Evolutionary conservation across 345 rosid genomes (phyloP), one percentile per base, ranked within the genome.

Genomic region (Camelina laxa): DNA sequence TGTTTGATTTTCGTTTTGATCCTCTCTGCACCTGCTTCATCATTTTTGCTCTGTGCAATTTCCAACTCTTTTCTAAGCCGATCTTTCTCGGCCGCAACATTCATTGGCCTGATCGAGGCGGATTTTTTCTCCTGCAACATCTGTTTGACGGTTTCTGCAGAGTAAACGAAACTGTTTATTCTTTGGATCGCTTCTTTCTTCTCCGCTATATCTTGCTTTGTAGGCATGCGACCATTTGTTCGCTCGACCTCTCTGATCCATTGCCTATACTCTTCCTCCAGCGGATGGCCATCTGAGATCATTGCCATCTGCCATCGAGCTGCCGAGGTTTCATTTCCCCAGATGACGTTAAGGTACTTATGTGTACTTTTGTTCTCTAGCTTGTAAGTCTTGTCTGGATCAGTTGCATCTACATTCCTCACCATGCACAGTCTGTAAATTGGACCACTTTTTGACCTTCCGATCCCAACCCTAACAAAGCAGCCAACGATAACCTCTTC

Each of bases 271-370:
- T 96, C 98, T 66, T 92, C 98, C 83, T 89, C 99, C 22, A 84
- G 53, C 9, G 99, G 99, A 20, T 81, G 79, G 16, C 96, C 88
- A 79, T 96, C 99, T 9, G 99, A 96, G 81, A 92, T 84, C 99
- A 91, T 96, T 2, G 98, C 98, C 98, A 92, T 96, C 82, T 96
- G 97, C 99, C 99, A 92, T 82, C 98, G 84, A 35, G 99, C 99
- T 22, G 99, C 98, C 3, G 99, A 87, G 78, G 69, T 84, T 55
- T 92, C 98, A 73, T 86, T 87, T 11, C 99, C 99, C 99, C 98
- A 92, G 20, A 81, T 62, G 60, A 88, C 91, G 54, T 92, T 92
- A 76, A 96, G 83, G 76, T 96, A 96, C 86, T 96, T 96, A 39
- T 80, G 75, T 0, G 99, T 92, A 42, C 79, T 87, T 75, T 88